A percentile compares a stretch with the other conserved stretches of the same genome.
Conservation (phyloP, 257 asterid species). For the Solanum microdontum region DNA sequence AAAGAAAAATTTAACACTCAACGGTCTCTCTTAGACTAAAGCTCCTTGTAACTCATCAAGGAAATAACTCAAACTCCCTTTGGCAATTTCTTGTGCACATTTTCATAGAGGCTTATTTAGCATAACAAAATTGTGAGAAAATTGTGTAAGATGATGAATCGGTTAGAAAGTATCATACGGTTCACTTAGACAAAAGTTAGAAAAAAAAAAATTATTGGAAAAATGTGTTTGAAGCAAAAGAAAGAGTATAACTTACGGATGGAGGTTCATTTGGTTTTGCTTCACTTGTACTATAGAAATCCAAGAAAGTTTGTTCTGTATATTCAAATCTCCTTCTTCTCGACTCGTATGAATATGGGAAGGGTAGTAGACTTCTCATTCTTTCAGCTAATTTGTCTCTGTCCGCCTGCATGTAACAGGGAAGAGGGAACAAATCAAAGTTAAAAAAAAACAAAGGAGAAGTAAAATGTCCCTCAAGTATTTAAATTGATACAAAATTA, state of each 20-base stretch:
- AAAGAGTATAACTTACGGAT: not conserved
- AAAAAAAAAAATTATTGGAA: not conserved
- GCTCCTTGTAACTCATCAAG: not conserved
- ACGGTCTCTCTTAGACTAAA: no score
- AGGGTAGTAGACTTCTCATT: not conserved
- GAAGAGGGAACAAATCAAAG: no score
- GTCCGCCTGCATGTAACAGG: not conserved
- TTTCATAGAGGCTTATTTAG: not conserved
- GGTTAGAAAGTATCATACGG: not conserved
- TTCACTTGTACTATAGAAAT: not conserved
- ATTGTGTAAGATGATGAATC: not conserved
- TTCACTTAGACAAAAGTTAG: not conserved
- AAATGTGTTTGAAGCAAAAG: not conserved
- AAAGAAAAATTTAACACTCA: not conserved
- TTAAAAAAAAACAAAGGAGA: no score
- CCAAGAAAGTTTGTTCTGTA: not conserved
- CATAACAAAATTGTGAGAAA: not conserved
- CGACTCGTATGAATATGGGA: not conserved
- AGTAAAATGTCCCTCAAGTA: no score
- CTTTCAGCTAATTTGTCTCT: not conserved
- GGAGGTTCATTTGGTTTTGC: not conserved
- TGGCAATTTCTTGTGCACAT: not conserved
- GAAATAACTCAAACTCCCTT: no score
- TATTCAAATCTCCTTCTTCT: not conserved
- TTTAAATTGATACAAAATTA: no score